Percentiles rank a stretch among this genome's conserved stretches.
These are phyloP conservation scores for Coleophoma cylindrospora DNA, from an alignment of 2,329 filamentous ascomycete species.

Conservation along the genomic window DNA sequence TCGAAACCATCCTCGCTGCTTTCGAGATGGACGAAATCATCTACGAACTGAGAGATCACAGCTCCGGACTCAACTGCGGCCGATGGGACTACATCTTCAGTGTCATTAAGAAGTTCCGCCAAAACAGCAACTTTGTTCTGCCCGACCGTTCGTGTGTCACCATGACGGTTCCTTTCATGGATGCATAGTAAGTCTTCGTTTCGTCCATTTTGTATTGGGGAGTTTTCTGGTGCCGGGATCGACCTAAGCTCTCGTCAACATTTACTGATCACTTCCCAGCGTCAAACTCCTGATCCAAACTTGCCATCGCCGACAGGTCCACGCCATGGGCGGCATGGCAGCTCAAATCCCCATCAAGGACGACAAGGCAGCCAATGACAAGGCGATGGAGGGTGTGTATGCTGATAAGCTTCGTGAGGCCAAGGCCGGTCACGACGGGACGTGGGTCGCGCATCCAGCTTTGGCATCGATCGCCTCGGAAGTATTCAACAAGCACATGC, in stretches of 20 bases:
- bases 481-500: conserved; percentile 98
- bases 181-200: background rate
- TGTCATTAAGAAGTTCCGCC: conserved; percentile 98
- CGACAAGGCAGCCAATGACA: conserved; percentile 83
- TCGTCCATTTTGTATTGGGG: too few relatives aligned
- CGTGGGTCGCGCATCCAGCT: conserved; percentile 96
- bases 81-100: conserved; percentile 99
- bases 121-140: conserved; percentile 88
- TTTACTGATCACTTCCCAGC: background rate
- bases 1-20: conserved; percentile 95
- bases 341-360: conserved; percentile 99
- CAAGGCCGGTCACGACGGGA: conserved; percentile 88
- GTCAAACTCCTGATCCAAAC: conserved; percentile 97
- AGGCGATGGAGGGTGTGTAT: conserved; percentile 87
- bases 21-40: conserved; percentile 99
- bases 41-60: conserved; percentile 96
- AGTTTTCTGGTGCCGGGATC: too few relatives aligned
- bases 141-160: conserved; percentile 88
- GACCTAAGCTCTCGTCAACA: too few relatives aligned
- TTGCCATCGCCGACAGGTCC: conserved; percentile 93
- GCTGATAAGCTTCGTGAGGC: conserved; percentile 96
- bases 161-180: conserved; percentile 98
- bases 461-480: conserved; percentile 84
- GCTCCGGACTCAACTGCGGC: conserved; percentile 93
- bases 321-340: conserved; percentile 98